Percentiles rank a stretch among this genome's conserved stretches.
These are phyloP conservation scores for Fusarium mexicanum DNA, from an alignment of 2,329 filamentous ascomycete genomes.

Conservation along the genomic window DNA sequence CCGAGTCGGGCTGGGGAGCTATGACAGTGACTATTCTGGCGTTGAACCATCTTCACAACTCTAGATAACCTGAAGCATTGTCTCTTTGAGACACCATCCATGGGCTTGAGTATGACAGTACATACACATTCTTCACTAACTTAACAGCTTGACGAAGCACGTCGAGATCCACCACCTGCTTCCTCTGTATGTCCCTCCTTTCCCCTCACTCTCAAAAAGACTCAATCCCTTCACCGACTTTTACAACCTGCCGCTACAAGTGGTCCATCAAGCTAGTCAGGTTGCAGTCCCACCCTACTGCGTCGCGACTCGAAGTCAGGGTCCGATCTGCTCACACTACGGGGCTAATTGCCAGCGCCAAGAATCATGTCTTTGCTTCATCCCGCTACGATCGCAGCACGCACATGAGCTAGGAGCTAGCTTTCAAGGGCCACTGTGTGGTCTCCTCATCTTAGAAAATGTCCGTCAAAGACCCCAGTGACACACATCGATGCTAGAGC, in stretches of 20 bases:
- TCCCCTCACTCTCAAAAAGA: conserved; percentile 28
- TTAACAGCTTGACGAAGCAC: conserved; percentile 17
- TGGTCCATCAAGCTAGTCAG: conserved; percentile 39
- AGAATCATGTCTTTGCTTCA: conserved; percentile 30
- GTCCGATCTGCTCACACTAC: conserved; percentile 37
- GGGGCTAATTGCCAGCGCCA: conserved; percentile 22
- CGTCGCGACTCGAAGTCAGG: conserved; percentile 40
- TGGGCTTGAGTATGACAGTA: background rate
- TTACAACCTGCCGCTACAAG: conserved; percentile 38
- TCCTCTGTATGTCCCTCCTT: background rate
- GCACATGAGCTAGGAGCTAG: conserved; percentile 2
- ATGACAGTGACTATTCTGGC: background rate
- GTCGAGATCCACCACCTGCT: conserved; percentile 32
- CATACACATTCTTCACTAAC: conserved; percentile 9
- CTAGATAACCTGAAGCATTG: conserved; percentile 17
- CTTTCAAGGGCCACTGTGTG: background rate
- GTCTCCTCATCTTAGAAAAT: background rate
- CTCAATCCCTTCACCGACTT: conserved; percentile 47
- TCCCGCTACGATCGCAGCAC: conserved; percentile 7
- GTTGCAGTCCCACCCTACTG: conserved; percentile 37
- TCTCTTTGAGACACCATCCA: conserved; percentile 20
- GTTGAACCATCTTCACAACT: background rate
- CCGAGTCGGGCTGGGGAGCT: conserved; percentile 7
- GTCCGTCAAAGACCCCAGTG: background rate
- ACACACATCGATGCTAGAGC: background rate